Conservation (phyloP, 768 basidiomycete species). For the Mycena polygramma region DNA sequence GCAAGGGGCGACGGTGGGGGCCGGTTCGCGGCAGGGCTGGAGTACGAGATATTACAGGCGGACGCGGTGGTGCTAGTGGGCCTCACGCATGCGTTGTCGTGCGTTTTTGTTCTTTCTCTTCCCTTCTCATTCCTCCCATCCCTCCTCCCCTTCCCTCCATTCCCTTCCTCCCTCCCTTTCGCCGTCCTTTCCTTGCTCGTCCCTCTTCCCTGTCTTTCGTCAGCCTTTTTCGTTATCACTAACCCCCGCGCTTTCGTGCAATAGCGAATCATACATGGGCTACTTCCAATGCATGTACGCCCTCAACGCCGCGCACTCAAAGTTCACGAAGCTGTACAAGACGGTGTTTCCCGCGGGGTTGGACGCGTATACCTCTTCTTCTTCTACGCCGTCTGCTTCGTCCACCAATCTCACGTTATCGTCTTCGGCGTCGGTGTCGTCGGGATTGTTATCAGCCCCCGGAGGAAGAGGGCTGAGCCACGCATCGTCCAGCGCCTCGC, state of each 20-base stretch:
- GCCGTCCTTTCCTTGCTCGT: no score
- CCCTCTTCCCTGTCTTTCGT: not conserved
- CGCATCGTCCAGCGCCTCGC: no score
- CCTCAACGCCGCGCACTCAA: constrained; percentile 71
- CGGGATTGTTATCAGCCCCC: no score
- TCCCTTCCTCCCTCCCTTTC: no score
- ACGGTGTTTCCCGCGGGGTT: constrained; percentile 75
- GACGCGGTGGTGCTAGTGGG: constrained; percentile 81
- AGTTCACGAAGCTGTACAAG: constrained; percentile 82
- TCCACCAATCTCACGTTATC: no score
- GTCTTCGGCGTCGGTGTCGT: no score
- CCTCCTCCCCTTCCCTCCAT: constrained; percentile 18
- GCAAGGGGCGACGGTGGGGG: constrained; percentile 40
- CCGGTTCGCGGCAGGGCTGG: constrained; percentile 72
- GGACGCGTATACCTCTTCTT: constrained; percentile 39
- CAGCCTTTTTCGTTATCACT: no score
- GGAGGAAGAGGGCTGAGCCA: no score
- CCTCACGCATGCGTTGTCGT: constrained; percentile 79
- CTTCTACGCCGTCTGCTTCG: no score
- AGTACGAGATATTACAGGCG: constrained; percentile 83
- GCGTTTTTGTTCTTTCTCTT: constrained; percentile 35
- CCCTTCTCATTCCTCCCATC: not conserved
- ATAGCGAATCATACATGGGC: constrained; percentile 83
- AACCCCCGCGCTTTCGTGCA: no score
- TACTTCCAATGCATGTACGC: constrained; percentile 83